Evolutionary conservation across 345 rosid species (phyloP).

Genomic region (Psidium friedrichsthalianum): DNA sequence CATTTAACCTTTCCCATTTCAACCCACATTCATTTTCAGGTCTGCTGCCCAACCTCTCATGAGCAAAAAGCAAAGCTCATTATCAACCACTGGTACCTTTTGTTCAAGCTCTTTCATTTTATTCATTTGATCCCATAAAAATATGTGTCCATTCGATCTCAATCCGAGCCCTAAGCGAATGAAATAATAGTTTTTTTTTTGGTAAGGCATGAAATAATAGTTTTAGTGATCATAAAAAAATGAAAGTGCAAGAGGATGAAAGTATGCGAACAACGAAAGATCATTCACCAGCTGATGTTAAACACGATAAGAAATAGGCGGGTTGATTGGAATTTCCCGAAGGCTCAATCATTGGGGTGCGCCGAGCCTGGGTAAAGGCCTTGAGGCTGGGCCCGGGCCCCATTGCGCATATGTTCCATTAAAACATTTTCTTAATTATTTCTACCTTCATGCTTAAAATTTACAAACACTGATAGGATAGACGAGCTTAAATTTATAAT

Average conservation of each 20-base stretch:
- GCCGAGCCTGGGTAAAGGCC: no score
- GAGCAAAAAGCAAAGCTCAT: no score
- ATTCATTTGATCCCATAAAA: neutral
- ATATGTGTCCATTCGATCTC: neutral
- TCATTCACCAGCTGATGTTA: neutral
- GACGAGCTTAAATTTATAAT: no score
- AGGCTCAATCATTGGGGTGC: no score
- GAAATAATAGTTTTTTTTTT: neutral
- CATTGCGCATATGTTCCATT: no score
- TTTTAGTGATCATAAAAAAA: neutral
- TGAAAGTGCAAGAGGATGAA: neutral
- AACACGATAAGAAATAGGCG: no score
- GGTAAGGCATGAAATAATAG: neutral
- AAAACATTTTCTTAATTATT: no score
- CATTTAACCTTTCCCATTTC: neutral
- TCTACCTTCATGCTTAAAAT: no score
- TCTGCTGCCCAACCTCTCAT: no score
- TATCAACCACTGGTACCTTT: slow-evolving; percentile 18
- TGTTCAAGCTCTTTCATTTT: neutral
- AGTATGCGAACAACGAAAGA: neutral
- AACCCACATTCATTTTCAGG: neutral
- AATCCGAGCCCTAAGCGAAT: neutral
- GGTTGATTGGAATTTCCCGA: no score
- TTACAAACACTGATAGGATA: no score
- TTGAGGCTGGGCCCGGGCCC: no score